Percentiles rank a stretch among this genome's conserved stretches.
These are phyloP conservation scores for Wolfiporia cocos DNA, from an alignment of 1,284 basidiomycete species.

Conservation along the genomic window DNA sequence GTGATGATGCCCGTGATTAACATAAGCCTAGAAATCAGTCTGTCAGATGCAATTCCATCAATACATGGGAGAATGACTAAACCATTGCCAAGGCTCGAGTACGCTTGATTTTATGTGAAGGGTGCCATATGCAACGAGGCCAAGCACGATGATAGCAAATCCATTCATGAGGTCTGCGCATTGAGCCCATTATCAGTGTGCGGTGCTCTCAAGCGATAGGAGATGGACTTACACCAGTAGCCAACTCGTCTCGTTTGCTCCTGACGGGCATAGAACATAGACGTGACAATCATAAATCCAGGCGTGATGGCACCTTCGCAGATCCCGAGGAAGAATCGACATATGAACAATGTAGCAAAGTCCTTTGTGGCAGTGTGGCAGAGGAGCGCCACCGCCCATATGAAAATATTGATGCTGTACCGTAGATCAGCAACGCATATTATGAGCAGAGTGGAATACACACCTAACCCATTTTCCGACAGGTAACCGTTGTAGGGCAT, in stretches of 20 bases:
- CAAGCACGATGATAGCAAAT: constrained; percentile 37
- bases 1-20: constrained; percentile 38
- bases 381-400: constrained; percentile 37
- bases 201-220: background rate
- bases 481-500: constrained; percentile 69
- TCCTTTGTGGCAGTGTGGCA: constrained; percentile 40
- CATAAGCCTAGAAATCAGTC: constrained; percentile 30
- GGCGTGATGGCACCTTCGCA: constrained; percentile 48
- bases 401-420: constrained; percentile 34
- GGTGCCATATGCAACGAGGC: constrained; percentile 38
- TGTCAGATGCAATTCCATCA: no score
- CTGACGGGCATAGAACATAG: constrained; percentile 45
- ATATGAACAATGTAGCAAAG: constrained; percentile 39
- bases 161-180: constrained; percentile 43
- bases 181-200: constrained; percentile 5
- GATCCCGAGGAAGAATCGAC: constrained; percentile 40
- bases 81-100: constrained; percentile 40
- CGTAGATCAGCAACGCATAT: background rate
- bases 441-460: background rate
- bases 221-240: constrained; percentile 35
- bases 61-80: no score
- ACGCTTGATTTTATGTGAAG: constrained; percentile 28
- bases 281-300: constrained; percentile 42
- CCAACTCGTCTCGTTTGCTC: constrained; percentile 43
- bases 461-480: constrained; percentile 71